A percentile compares a stretch with the other conserved stretches of the same genome.
phyloP scores from a whole-genome alignment of 73 alveolate genomes.

The Paramecium biaurelia region DNA sequence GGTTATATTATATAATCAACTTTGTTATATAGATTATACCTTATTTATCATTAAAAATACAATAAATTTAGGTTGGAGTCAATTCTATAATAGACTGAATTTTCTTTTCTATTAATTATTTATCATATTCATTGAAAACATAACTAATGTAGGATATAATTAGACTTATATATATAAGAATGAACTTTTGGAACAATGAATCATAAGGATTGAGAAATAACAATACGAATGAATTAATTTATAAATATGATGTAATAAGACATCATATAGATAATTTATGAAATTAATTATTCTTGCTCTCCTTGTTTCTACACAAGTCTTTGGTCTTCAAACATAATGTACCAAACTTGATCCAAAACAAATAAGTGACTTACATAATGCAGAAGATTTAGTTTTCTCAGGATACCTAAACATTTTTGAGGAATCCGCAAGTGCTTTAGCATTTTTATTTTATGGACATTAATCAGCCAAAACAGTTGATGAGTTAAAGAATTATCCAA shows the following conservation, averaged over 20 bases:
- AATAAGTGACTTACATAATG: not conserved
- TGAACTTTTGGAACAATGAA: not conserved
- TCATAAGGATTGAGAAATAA: not conserved
- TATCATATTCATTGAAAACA: too few species aligned
- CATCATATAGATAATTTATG: not conserved
- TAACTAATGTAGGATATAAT: too few species aligned
- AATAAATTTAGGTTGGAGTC: too few species aligned
- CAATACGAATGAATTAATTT: not conserved
- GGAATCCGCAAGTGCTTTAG: conserved; percentile 21
- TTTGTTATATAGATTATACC: too few species aligned
- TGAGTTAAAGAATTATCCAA: conserved; percentile 31
- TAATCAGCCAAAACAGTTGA: conserved; percentile 33
- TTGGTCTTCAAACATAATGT: not conserved
- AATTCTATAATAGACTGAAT: too few species aligned
- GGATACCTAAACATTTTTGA: conserved; percentile 47
- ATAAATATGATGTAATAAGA: not conserved
- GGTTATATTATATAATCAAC: too few species aligned
- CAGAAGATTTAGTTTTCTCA: not conserved
- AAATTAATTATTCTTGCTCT: not conserved
- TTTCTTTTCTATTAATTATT: too few species aligned
- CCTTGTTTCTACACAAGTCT: not conserved
- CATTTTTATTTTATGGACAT: conserved; percentile 59
- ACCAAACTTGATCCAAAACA: not conserved
- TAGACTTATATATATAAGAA: not conserved
- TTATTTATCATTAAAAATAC: too few species aligned